Evolutionary conservation across 805 yeast species (phyloP).

Genomic region (Candida nitratophila): DNA sequence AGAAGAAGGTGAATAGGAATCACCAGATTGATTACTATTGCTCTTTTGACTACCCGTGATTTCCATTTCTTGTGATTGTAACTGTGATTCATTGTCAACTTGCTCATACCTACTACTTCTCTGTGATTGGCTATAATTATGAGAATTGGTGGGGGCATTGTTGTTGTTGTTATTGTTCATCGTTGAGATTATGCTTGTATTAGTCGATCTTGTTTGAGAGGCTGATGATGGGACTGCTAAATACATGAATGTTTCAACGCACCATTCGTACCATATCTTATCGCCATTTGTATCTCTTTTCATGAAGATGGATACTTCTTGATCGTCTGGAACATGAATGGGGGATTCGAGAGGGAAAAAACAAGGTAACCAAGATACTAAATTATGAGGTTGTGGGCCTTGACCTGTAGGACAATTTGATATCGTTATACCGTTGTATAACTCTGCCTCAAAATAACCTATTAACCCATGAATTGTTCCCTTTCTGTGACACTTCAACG

Average conservation of each 20-base stretch:
- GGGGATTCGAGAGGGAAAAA: slow-evolving; percentile 57
- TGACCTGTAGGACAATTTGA: slow-evolving; percentile 38
- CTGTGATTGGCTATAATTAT: not conserved
- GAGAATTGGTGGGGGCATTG: not conserved
- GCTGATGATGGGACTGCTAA: slow-evolving; percentile 12
- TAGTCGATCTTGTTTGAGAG: no score
- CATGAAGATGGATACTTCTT: slow-evolving; percentile 45
- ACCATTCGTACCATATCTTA: slow-evolving; percentile 66
- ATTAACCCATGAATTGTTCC: slow-evolving; percentile 65
- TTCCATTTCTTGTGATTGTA: no score
- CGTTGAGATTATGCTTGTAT: not conserved
- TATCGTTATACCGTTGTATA: slow-evolving; percentile 53
- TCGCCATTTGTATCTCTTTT: slow-evolving; percentile 37
- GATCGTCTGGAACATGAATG: slow-evolving; percentile 42
- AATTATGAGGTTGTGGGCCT: slow-evolving; percentile 31
- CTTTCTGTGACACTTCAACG: slow-evolving; percentile 37
- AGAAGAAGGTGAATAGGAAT: no score
- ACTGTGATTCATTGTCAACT: no score
- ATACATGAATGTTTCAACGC: slow-evolving; percentile 44
- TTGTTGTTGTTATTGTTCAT: not conserved
- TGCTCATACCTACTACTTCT: not conserved
- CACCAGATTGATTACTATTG: no score
- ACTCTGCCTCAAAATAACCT: slow-evolving; percentile 66
- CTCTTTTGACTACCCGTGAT: no score
- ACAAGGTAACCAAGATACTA: slow-evolving; percentile 64